Evolutionary conservation across 2,329 filamentous ascomycete genomes (phyloP), one percentile per base, ranked within the genome.

Genomic region (Dactylonectria estremocensis): DNA sequence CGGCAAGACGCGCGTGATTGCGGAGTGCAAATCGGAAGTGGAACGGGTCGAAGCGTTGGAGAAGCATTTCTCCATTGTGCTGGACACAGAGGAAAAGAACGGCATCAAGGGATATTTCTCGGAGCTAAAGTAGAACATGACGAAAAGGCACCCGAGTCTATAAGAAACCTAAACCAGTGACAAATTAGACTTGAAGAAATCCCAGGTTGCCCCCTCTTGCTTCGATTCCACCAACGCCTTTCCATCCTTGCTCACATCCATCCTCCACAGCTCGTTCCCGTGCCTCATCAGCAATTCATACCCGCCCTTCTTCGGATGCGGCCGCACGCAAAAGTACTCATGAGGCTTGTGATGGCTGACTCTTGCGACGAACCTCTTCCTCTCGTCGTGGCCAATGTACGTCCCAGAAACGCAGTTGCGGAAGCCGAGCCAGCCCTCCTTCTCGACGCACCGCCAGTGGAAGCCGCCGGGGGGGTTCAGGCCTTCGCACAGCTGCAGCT

Each of bases 1-100:
- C 6, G 73, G 69, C 9, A 75, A 49, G 43, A 72, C 73, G 3
- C 31, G 69, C 2, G 40, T 64, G 8, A 55, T 76, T 16, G 28
- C 43, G 3, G 53, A 50, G 5, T 75, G 87, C n/a, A 74, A 81
- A 60, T 84, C 68, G 1, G 88, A 90, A 71, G 76, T 79, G 6
- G 81, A 89, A 49, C 78, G 88, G 9, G 75, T 87, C 20, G 63
- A 73, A 49, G 86, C 83, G 5, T 72, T 90, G 68, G 79, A 80
- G 49, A 81, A 80, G 60, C 83, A 84, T 71, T 90, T 89, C 72
- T 81, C 78, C 3, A 82, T 90, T 64, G 71, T 77, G 16, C 75
- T 90, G 48, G 80, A 74, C 1, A 72, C 78, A 2, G 78, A 71
- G 22, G 72, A 73, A 40, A 54, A 45, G 20, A 24, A 58, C 35